Percentiles rank a stretch among this genome's conserved stretches.
Evolutionary conservation across 2,329 filamentous ascomycete species (phyloP).

Genomic region (Bipolaris cookei): DNA sequence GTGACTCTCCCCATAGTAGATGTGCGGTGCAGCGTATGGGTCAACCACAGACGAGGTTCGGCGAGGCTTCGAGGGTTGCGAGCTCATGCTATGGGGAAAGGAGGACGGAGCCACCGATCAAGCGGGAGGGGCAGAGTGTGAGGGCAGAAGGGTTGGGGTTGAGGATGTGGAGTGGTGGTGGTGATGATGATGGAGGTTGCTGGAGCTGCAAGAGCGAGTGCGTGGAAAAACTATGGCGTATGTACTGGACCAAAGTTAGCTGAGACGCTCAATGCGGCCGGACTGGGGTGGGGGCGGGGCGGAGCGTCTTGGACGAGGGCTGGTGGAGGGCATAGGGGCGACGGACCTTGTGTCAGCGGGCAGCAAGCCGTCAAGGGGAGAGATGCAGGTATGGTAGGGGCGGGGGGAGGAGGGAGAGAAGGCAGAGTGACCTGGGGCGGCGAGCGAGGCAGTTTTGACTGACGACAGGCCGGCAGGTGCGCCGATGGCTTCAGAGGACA

Average conservation of each 20-base stretch:
- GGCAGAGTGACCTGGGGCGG: constrained; percentile 6
- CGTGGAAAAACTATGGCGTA: constrained; percentile 25
- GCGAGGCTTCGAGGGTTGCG: constrained; percentile 47
- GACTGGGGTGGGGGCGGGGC: constrained; percentile 21
- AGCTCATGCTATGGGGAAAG: constrained; percentile 49
- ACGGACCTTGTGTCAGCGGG: constrained; percentile 20
- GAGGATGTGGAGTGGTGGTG: neutral
- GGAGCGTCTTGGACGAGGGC: constrained; percentile 24
- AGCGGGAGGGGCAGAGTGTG: neutral
- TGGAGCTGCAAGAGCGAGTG: neutral
- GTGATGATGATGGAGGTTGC: constrained; percentile 16
- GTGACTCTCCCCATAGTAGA: constrained; percentile 65
- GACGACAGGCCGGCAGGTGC: constrained; percentile 13
- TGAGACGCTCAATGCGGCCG: neutral
- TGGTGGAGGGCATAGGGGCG: constrained; percentile 13
- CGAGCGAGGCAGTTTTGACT: constrained; percentile 12
- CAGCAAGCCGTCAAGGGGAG: constrained; percentile 14
- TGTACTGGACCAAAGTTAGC: constrained; percentile 18
- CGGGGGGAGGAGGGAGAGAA: neutral
- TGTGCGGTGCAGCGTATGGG: constrained; percentile 63
- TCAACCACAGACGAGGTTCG: constrained; percentile 56
- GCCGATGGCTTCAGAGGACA: constrained; percentile 14
- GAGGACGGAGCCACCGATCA: constrained; percentile 21
- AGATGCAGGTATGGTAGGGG: neutral
- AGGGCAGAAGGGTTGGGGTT: constrained; percentile 10